Evolutionary conservation across 2,329 filamentous ascomycete genomes (phyloP), one percentile per base, ranked within the genome.

Genomic region (Coniella lustricola): DNA sequence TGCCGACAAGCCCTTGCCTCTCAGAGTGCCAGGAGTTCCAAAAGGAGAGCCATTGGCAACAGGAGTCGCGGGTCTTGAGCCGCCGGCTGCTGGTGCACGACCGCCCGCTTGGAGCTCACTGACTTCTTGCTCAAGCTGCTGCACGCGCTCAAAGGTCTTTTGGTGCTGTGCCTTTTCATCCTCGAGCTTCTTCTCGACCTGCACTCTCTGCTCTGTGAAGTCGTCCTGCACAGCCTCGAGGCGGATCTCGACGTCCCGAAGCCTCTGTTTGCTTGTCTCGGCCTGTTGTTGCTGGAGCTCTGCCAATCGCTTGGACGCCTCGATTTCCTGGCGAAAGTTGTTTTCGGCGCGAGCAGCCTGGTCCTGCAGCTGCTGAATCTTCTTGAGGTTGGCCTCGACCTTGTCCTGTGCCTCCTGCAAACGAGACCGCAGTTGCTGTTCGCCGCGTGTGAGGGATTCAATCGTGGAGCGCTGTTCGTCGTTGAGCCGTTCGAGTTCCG

Each of bases 381-480:
- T 89, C 37, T 79, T 73, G 38, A 95, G 77, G 5, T 85, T 82
- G 50, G 96, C 88, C 51, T 97, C 90, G 1, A 87, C 84, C 69
- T 93, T 95, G 60, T 84, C 79, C 60, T 91, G 87, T 39, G 94
- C 76, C 50, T 93, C 87, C 22, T 90, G 86, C 29, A 97, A 73
- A 34, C 90, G 84, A 55, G 84, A 81, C 57, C 90, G 85, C 31
- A 96, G 77, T 22, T 86, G 79, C 51, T 87, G 81, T 62, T 96
- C 90, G 34, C 82, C 87, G 34, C 87, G 84, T 61, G 85, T 85
- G 18, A 95, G 71, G 9, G 85, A 78, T 48, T 95, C 89, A 45
- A 90, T 77, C 29, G 79, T 84, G 17, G 86, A 84, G 54, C 78
- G 83, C 38, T 85, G 81, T 56, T 98, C 93, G 57, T 97, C 91